These are phyloP conservation scores for Phyllosticta citriasiana DNA, from an alignment of 2,329 filamentous ascomycete species.

Conservation along the genomic window DNA sequence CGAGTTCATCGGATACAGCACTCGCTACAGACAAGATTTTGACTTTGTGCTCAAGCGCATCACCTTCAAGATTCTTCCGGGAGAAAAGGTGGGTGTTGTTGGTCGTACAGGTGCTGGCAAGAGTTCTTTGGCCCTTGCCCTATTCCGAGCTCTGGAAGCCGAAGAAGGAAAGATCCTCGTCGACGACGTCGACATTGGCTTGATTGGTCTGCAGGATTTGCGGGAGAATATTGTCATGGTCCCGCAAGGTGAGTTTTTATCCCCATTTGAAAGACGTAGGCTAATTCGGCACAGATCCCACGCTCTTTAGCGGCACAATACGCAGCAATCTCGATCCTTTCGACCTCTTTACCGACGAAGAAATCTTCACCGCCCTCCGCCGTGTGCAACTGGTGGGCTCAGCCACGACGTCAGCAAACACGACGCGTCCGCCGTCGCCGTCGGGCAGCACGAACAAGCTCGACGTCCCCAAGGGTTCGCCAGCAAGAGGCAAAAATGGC, in stretches of 20 bases:
- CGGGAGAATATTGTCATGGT: constrained; percentile 94
- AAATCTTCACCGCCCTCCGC: constrained; percentile 77
- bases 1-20: constrained; percentile 71
- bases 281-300: constrained; percentile 53
- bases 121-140: constrained; percentile 82
- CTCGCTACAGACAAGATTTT: constrained; percentile 77
- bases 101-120: constrained; percentile 94
- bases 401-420: constrained; percentile 29
- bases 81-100: constrained; percentile 92
- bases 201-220: constrained; percentile 85
- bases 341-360: constrained; percentile 73
- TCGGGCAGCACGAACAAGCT: constrained; percentile 15
- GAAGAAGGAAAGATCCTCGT: constrained; percentile 83
- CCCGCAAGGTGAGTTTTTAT: constrained; percentile 50
- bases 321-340: constrained; percentile 92
- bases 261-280: not conserved
- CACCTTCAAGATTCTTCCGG: constrained; percentile 73
- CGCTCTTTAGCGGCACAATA: constrained; percentile 85
- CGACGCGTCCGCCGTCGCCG: constrained; percentile 19
- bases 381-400: constrained; percentile 77
- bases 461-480: constrained; percentile 7
- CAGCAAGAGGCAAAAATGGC: constrained; percentile 15
- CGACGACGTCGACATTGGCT: constrained; percentile 80
- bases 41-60: constrained; percentile 77
- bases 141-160: constrained; percentile 90